Percentiles rank a stretch among this genome's conserved stretches.
Conservation (phyloP, 352 stramenopile species). For the Thalassiosira exigua region DNA sequence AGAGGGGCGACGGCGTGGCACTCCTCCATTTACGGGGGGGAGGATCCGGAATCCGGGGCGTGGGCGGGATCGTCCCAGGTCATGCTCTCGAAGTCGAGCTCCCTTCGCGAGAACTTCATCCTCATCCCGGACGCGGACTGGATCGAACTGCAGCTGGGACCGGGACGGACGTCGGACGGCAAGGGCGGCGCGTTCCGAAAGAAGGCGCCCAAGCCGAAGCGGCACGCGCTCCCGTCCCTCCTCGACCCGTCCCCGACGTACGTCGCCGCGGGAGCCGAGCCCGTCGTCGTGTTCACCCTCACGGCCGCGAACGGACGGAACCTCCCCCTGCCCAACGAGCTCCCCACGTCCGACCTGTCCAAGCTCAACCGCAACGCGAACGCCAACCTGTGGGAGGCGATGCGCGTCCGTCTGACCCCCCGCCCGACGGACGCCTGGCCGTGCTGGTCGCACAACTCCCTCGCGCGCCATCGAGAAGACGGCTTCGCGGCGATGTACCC, state of each 20-base stretch:
- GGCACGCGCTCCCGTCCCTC: constrained; percentile 28
- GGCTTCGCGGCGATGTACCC: constrained; percentile 35
- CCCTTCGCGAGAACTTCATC: constrained; percentile 49
- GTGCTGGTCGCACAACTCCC: constrained; percentile 47
- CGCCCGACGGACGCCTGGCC: constrained; percentile 43
- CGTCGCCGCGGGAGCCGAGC: neutral
- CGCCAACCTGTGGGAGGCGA: constrained; percentile 28
- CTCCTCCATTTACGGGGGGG: neutral
- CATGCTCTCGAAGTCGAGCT: constrained; percentile 47
- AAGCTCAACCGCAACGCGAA: constrained; percentile 24
- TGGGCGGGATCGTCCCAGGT: constrained; percentile 38
- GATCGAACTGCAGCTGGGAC: constrained; percentile 43
- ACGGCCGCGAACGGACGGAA: constrained; percentile 27
- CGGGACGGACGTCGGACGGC: neutral
- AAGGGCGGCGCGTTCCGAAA: constrained; percentile 13
- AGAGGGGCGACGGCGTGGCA: neutral
- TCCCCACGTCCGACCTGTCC: constrained; percentile 7
- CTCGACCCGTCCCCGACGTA: constrained; percentile 26
- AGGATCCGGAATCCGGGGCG: neutral
- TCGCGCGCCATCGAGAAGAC: constrained; percentile 38
- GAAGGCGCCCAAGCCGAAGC: constrained; percentile 9
- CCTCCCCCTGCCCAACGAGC: neutral
- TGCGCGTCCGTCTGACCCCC: constrained; percentile 18
- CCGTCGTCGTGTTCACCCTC: constrained; percentile 35
- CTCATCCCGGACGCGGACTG: constrained; percentile 45